A percentile compares a stretch with the other conserved stretches of the same genome.
These are phyloP conservation scores for Nitzschia sp. DNA, from an alignment of 108 stramenopile species.

Conservation along the genomic window DNA sequence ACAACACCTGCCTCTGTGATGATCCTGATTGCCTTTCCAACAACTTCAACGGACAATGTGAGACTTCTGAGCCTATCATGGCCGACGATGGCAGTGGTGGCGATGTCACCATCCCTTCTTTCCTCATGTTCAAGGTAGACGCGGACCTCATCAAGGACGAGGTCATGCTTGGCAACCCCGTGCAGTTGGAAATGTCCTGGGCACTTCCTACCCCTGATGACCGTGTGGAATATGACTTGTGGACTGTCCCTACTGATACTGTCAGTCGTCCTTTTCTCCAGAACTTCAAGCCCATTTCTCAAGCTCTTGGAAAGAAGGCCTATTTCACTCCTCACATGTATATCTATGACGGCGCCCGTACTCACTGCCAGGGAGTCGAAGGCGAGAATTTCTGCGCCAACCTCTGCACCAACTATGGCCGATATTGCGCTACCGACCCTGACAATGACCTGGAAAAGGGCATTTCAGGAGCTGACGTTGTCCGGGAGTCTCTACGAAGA, in stretches of 20 bases:
- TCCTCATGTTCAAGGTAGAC: constrained; percentile 86
- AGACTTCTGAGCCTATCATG: constrained; percentile 90
- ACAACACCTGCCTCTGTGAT: constrained; percentile 85
- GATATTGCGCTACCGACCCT: constrained; percentile 92
- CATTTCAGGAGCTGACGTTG: constrained; percentile 89
- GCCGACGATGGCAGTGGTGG: constrained; percentile 93
- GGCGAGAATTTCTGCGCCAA: constrained; percentile 74
- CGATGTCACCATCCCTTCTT: constrained; percentile 90
- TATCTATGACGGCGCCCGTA: constrained; percentile 80
- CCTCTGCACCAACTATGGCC: constrained; percentile 90
- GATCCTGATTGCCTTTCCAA: constrained; percentile 36
- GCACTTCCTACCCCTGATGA: constrained; percentile 81
- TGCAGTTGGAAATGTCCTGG: constrained; percentile 91
- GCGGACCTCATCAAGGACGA: constrained; percentile 71
- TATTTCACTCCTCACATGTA: constrained; percentile 90
- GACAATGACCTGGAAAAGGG: constrained; percentile 88
- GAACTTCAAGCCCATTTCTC: constrained; percentile 64
- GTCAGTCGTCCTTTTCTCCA: constrained; percentile 61
- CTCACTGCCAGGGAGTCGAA: constrained; percentile 63
- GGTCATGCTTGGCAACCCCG: constrained; percentile 54
- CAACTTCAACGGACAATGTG: constrained; percentile 49
- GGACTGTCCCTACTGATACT: constrained; percentile 81
- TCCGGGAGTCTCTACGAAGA: constrained; percentile 83
- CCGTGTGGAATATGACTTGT: constrained; percentile 90
- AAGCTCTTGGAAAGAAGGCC: constrained; percentile 70